These are phyloP conservation scores for Exophiala sideris DNA, from an alignment of 2,329 filamentous ascomycete species.

Conservation along the genomic window DNA sequence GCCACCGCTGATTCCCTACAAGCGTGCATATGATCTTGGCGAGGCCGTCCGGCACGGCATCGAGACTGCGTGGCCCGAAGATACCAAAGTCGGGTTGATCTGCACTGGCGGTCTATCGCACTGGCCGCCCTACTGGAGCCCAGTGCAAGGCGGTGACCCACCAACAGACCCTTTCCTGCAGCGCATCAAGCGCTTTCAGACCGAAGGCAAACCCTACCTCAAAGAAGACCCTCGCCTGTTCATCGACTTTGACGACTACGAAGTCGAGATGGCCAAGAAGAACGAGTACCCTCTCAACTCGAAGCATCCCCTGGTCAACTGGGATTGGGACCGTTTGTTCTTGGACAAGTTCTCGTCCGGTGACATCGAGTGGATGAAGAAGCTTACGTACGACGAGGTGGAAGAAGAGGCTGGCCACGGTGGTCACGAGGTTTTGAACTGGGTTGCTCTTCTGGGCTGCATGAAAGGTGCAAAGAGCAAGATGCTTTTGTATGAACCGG, in stretches of 20 bases:
- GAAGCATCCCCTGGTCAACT: conserved; percentile 33
- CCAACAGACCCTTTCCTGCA: conserved; percentile 31
- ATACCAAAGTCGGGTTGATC: conserved; percentile 17
- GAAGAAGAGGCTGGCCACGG: conserved; percentile 27
- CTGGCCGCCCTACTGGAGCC: conserved; percentile 34
- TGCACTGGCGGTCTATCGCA: conserved; percentile 32
- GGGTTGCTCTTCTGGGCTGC: conserved; percentile 22
- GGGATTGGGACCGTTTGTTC: conserved; percentile 31
- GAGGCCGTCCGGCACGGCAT: conserved; percentile 31
- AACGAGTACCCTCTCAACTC: conserved; percentile 33
- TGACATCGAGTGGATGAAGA: conserved; percentile 26
- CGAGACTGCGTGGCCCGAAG: conserved; percentile 21
- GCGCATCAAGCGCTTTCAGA: conserved; percentile 33
- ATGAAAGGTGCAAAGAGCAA: conserved; percentile 15
- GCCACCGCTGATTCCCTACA: conserved; percentile 32
- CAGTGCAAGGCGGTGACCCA: conserved; percentile 28
- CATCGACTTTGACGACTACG: conserved; percentile 32
- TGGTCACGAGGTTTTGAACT: conserved; percentile 28
- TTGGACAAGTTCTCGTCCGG: conserved; percentile 27
- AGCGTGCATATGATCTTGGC: conserved; percentile 32
- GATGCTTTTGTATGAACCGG: conserved; percentile 17
- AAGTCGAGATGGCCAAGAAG: conserved; percentile 33
- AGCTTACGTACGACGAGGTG: conserved; percentile 26
- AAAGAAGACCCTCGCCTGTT: conserved; percentile 30
- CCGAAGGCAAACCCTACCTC: conserved; percentile 28